Conservation (phyloP, 495 filamentous ascomycete species). For the Penicillium bialowiezense region DNA sequence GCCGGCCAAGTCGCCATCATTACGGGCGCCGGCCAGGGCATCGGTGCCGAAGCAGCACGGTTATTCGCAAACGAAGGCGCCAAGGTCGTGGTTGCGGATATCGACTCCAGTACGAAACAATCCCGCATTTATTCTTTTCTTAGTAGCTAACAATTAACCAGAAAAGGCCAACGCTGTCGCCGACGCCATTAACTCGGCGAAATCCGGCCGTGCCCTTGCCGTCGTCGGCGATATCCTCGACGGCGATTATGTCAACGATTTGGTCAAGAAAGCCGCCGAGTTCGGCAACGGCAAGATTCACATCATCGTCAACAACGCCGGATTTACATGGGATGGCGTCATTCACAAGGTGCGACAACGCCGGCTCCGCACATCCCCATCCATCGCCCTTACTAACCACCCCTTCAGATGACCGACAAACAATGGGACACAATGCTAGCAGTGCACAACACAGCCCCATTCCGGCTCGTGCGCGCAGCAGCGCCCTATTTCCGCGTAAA, state of each 20-base stretch:
- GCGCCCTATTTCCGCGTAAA: constrained; percentile 84
- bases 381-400: background rate
- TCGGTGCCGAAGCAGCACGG: constrained; percentile 77
- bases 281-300: constrained; percentile 86
- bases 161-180: constrained; percentile 64
- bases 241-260: constrained; percentile 58
- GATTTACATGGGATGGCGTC: constrained; percentile 86
- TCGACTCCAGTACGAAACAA: constrained; percentile 59
- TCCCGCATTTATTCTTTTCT: background rate
- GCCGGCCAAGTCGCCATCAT: constrained; percentile 81
- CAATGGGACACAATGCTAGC: constrained; percentile 86
- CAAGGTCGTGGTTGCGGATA: constrained; percentile 77
- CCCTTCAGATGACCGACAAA: constrained; percentile 71
- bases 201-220: constrained; percentile 61
- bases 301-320: constrained; percentile 85
- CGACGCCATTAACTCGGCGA: constrained; percentile 59
- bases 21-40: constrained; percentile 84
- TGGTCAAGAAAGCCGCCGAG: constrained; percentile 71
- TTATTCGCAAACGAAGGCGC: constrained; percentile 85
- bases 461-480: constrained; percentile 74
- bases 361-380: background rate
- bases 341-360: constrained; percentile 67
- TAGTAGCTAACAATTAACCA: constrained; percentile 18
- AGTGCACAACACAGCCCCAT: constrained; percentile 77
- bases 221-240: constrained; percentile 73